phyloP scores from a whole-genome alignment of 768 basidiomycete genomes.

The Mycena leptocephala region DNA sequence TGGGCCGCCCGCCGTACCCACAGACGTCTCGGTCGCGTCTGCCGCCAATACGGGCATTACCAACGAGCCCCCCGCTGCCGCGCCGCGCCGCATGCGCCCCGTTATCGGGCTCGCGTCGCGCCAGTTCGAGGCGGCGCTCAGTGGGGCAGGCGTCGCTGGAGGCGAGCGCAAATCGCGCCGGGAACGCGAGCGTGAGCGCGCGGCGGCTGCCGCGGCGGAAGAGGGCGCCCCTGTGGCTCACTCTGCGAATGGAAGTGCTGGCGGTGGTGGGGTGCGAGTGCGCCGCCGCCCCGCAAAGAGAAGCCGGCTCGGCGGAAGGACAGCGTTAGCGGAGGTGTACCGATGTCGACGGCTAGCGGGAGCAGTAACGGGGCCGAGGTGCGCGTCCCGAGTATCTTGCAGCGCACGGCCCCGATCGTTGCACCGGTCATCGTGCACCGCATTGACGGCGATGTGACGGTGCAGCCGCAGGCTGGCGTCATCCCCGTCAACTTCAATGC shows the following conservation, averaged over 20 bases:
- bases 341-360: slow-evolving; percentile 3
- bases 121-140: slow-evolving; percentile 69
- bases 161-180: slow-evolving; percentile 36
- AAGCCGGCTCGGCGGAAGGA: slow-evolving; percentile 32
- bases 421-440: slow-evolving; percentile 28
- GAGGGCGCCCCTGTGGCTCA: neutral
- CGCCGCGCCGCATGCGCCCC: slow-evolving; percentile 51
- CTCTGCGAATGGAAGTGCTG: neutral
- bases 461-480: slow-evolving; percentile 28
- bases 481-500: slow-evolving; percentile 23
- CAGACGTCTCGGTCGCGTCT: slow-evolving; percentile 29
- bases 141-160: slow-evolving; percentile 58
- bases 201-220: slow-evolving; percentile 6
- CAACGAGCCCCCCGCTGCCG: slow-evolving; percentile 21
- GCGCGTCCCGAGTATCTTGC: slow-evolving; percentile 29
- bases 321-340: slow-evolving; percentile 28
- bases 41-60: slow-evolving; percentile 15
- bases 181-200: slow-evolving; percentile 33
- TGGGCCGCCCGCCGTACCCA: slow-evolving; percentile 27
- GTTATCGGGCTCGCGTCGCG: slow-evolving; percentile 64
- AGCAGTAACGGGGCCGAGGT: slow-evolving; percentile 7
- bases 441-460: slow-evolving; percentile 31
- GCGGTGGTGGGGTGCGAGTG: neutral
- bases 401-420: slow-evolving; percentile 20
- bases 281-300: slow-evolving; percentile 12